These are phyloP conservation scores for Russula virescens DNA, from an alignment of 768 basidiomycete genomes.

Conservation along the genomic window DNA sequence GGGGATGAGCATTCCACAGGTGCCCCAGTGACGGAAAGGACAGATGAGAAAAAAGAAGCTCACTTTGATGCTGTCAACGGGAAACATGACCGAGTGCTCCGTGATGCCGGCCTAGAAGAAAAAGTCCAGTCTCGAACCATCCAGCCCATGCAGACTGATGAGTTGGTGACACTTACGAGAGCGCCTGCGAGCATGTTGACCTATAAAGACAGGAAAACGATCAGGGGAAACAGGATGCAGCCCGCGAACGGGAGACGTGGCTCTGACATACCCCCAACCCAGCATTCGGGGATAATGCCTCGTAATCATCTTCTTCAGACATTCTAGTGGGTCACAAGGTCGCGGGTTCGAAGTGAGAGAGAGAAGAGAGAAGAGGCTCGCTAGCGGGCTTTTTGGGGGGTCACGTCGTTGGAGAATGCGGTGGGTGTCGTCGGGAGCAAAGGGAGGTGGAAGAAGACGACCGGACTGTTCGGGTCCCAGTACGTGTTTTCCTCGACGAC, in stretches of 20 bases:
- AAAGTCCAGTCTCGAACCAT: background rate
- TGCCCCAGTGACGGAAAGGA: too few species aligned
- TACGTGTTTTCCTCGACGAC: background rate
- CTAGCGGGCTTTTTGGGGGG: background rate
- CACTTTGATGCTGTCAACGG: conserved; percentile 97
- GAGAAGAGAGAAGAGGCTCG: background rate
- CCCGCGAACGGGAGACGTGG: background rate
- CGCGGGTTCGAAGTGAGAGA: background rate
- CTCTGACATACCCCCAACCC: conserved; percentile 58
- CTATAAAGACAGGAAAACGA: conserved; percentile 34
- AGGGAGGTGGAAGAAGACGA: background rate
- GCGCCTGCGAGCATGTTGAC: conserved; percentile 98
- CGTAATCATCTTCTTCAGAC: conserved; percentile 55
- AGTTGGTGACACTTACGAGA: conserved; percentile 52
- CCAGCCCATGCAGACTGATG: background rate
- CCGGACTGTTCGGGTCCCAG: background rate
- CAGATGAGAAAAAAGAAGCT: conserved; percentile 25
- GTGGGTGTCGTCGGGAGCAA: background rate
- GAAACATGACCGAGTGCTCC: conserved; percentile 98
- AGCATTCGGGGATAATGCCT: conserved; percentile 66
- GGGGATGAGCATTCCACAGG: background rate
- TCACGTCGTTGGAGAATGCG: background rate
- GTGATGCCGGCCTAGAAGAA: conserved; percentile 85
- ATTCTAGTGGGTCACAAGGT: conserved; percentile 27
- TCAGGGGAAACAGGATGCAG: conserved; percentile 14